phyloP scores from a whole-genome alignment of 169 alveolate genomes.

The Cyclospora cayetanensis region DNA sequence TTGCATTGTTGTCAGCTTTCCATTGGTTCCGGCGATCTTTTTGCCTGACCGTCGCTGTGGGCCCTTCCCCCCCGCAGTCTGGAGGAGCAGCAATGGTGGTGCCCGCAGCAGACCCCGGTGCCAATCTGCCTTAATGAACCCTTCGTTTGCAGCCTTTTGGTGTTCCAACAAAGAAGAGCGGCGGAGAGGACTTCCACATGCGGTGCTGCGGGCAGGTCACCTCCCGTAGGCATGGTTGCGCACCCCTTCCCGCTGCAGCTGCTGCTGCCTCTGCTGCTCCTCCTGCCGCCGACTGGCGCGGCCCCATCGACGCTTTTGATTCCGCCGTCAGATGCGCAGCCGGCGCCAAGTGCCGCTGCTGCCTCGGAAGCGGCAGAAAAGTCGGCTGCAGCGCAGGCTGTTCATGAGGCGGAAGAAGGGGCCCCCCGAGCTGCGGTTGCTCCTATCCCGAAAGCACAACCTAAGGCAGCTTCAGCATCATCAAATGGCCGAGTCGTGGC shows the following conservation, averaged over 20 bases:
- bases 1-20: too few species aligned
- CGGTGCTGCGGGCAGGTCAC: neutral
- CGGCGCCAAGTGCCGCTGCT: neutral
- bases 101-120: neutral
- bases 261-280: neutral
- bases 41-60: neutral
- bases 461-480: conserved; percentile 9
- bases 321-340: neutral
- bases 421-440: neutral
- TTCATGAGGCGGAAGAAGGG: neutral
- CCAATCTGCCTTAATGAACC: too few species aligned
- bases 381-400: neutral
- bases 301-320: neutral
- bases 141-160: conserved; percentile 1
- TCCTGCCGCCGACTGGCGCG: neutral
- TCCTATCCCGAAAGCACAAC: neutral
- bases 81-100: conserved; percentile 16
- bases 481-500: neutral
- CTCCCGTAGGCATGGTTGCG: neutral
- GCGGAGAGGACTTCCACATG: neutral
- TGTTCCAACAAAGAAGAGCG: neutral
- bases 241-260: conserved; percentile 4
- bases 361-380: neutral
- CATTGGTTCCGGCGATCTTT: neutral
- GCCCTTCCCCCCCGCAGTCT: too few species aligned